Percentiles rank a stretch among this genome's conserved stretches.
Conservation (phyloP, 106 monocot species). For the Cymbidium sinense region DNA sequence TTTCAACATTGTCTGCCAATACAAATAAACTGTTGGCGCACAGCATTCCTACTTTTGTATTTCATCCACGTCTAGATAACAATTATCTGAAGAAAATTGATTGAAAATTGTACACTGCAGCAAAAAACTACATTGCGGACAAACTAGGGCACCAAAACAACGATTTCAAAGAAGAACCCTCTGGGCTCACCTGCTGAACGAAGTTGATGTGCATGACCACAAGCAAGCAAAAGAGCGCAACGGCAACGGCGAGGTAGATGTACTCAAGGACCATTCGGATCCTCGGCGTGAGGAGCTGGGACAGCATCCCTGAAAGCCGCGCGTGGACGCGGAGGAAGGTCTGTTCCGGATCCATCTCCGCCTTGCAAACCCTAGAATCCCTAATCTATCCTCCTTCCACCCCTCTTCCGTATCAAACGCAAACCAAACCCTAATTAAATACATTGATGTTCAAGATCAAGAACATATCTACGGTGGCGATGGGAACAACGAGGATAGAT, state of each 20-base stretch:
- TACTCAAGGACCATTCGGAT: constrained; percentile 84
- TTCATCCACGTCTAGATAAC: background rate
- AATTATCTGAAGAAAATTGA: background rate
- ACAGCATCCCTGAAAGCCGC: constrained; percentile 91
- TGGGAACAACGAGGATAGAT: background rate
- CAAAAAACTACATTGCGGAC: background rate
- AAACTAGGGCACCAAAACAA: background rate
- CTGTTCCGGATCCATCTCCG: constrained; percentile 79
- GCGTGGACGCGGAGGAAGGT: constrained; percentile 95
- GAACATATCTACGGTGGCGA: background rate
- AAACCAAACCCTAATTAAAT: background rate
- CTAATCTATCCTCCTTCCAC: background rate
- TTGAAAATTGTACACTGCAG: background rate
- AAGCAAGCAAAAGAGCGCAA: constrained; percentile 72
- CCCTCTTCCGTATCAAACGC: background rate
- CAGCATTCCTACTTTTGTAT: background rate
- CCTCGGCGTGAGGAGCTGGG: constrained; percentile 89
- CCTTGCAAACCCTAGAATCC: background rate
- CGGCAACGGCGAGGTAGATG: constrained; percentile 68
- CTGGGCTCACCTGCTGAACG: constrained; percentile 75
- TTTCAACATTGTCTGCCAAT: background rate
- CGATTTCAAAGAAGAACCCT: background rate
- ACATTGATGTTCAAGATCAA: background rate
- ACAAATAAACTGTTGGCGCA: background rate
- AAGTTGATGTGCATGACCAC: constrained; percentile 99